Percentiles rank a stretch among this genome's conserved stretches.
Evolutionary conservation across 169 alveolate genomes (phyloP).

Genomic region (Eimeria praecox): DNA sequence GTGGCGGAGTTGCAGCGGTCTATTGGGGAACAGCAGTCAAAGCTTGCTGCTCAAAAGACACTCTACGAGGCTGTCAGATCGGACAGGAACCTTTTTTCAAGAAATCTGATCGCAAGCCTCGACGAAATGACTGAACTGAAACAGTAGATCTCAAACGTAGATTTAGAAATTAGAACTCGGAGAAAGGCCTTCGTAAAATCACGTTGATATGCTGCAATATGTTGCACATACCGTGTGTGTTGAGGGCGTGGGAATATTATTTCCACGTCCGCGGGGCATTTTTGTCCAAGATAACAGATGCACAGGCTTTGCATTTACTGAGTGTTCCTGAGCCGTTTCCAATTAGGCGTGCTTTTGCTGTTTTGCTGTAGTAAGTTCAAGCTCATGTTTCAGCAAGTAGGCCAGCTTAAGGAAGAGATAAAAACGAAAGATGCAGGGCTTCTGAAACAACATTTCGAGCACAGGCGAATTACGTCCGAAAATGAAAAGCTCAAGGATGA

Average conservation of each 20-base stretch:
- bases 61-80: conserved; percentile 95
- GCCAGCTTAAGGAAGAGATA: conserved; percentile 94
- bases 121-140: conserved; percentile 95
- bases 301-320: background rate
- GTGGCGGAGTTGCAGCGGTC: conserved; percentile 93
- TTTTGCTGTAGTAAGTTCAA: conserved; percentile 88
- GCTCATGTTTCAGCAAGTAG: conserved; percentile 93
- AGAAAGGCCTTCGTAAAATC: background rate
- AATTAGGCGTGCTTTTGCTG: background rate
- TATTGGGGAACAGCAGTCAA: conserved; percentile 91
- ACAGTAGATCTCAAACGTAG: conserved; percentile 69
- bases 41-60: conserved; percentile 88
- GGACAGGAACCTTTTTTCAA: conserved; percentile 95
- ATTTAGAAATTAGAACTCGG: background rate
- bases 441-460: conserved; percentile 90
- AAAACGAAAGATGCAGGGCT: conserved; percentile 91
- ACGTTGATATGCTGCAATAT: background rate
- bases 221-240: too few species aligned
- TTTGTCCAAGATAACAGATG: background rate
- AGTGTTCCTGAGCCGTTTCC: background rate
- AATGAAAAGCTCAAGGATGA: conserved; percentile 89
- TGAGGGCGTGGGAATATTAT: too few species aligned
- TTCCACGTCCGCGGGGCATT: background rate
- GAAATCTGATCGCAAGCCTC: conserved; percentile 93
- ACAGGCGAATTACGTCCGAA: conserved; percentile 85